phyloP scores from a whole-genome alignment of 1,284 basidiomycete genomes.

The Bondarzewia mesenterica region DNA sequence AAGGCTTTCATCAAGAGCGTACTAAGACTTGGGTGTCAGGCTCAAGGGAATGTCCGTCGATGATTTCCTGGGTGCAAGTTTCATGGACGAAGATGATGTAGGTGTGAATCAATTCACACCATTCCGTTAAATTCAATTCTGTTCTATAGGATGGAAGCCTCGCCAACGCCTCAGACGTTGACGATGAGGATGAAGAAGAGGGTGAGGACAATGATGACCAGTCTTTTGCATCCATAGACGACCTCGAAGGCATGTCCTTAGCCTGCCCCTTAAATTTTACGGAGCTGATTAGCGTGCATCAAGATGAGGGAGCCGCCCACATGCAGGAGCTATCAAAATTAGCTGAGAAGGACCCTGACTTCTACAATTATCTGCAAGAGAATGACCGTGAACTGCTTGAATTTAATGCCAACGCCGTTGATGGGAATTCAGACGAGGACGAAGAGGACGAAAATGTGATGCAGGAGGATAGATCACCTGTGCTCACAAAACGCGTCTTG shows the following conservation, averaged over 20 bases:
- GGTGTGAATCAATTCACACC: slow-evolving; percentile 11
- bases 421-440: slow-evolving; percentile 29
- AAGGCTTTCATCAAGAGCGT: not conserved
- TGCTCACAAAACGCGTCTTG: slow-evolving; percentile 72
- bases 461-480: slow-evolving; percentile 42
- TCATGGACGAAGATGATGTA: slow-evolving; percentile 57
- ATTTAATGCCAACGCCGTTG: slow-evolving; percentile 46
- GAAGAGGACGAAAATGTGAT: slow-evolving; percentile 34
- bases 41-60: slow-evolving; percentile 68
- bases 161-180: slow-evolving; percentile 20
- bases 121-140: not conserved
- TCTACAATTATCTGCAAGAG: slow-evolving; percentile 96
- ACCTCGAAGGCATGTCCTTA: slow-evolving; percentile 50
- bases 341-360: slow-evolving; percentile 94
- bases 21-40: slow-evolving; percentile 20
- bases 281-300: not conserved
- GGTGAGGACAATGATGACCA: slow-evolving; percentile 51
- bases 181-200: slow-evolving; percentile 32
- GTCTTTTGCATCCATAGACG: slow-evolving; percentile 72
- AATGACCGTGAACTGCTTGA: slow-evolving; percentile 87
- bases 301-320: slow-evolving; percentile 68
- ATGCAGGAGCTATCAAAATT: slow-evolving; percentile 82
- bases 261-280: slow-evolving; percentile 1
- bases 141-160: not conserved
- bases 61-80: slow-evolving; percentile 71